Evolutionary conservation across 495 filamentous ascomycete species (phyloP).

Genomic region (Cercophora samala): DNA sequence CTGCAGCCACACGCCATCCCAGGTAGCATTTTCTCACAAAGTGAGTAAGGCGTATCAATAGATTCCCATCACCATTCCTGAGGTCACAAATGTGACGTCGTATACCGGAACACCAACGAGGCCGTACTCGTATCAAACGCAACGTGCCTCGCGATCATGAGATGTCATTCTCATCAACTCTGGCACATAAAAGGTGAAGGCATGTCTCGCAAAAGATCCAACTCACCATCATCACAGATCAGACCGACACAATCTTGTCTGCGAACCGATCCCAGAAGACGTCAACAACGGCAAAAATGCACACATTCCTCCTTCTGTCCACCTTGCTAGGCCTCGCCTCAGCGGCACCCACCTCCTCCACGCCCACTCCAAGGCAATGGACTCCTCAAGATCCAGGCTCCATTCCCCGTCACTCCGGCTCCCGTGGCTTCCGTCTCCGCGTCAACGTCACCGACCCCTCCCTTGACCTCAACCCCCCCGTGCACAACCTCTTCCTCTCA

Average conservation of each 20-base stretch:
- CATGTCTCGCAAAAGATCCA: background rate
- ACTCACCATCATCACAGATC: background rate
- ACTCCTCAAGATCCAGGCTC: background rate
- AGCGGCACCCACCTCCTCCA: background rate
- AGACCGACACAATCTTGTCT: background rate
- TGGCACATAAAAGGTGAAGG: background rate
- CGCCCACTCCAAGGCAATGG: background rate
- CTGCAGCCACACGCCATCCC: background rate
- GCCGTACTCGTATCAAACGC: background rate
- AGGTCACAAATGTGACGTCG: background rate
- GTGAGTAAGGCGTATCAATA: background rate
- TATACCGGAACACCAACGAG: background rate
- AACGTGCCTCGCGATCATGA: background rate
- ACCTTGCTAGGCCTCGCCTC: background rate
- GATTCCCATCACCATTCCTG: background rate
- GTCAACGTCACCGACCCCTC: constrained; percentile 16
- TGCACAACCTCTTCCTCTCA: background rate
- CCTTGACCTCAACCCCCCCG: background rate
- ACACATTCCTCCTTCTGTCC: background rate
- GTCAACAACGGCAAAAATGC: background rate
- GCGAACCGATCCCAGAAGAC: background rate
- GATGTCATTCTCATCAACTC: background rate
- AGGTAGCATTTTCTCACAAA: background rate
- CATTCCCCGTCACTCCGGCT: constrained; percentile 10
- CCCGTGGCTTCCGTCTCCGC: constrained; percentile 12